A percentile compares a stretch with the other conserved stretches of the same genome.
Conservation (phyloP, 2,329 filamentous ascomycete species). For the Aspergillus intermedius region DNA sequence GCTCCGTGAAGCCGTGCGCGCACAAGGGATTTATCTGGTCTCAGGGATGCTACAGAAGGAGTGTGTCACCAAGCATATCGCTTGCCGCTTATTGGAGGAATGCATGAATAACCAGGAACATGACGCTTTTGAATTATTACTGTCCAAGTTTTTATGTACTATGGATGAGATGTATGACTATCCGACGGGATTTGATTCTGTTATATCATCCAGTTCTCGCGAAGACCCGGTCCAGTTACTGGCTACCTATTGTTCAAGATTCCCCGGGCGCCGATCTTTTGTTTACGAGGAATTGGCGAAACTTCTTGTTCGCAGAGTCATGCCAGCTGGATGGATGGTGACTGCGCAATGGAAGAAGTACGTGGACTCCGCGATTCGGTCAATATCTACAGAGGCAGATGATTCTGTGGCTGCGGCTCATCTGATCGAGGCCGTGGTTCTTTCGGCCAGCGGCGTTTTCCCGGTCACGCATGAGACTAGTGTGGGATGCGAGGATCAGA, state of each 20-base stretch:
- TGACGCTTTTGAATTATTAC: constrained; percentile 31
- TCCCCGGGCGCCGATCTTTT: constrained; percentile 18
- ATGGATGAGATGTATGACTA: constrained; percentile 20
- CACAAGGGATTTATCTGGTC: constrained; percentile 34
- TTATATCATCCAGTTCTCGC: constrained; percentile 8
- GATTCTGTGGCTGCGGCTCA: constrained; percentile 26
- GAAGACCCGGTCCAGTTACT: constrained; percentile 27
- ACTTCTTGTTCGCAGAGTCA: constrained; percentile 24
- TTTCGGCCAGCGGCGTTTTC: constrained; percentile 21
- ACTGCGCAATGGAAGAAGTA: constrained; percentile 32
- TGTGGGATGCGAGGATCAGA: constrained; percentile 11
- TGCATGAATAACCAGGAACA: constrained; percentile 24
- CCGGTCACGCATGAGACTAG: constrained; percentile 2
- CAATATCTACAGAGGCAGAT: constrained; percentile 29
- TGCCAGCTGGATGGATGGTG: constrained; percentile 38
- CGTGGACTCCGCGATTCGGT: constrained; percentile 31
- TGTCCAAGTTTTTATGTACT: constrained; percentile 26
- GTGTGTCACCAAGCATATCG: constrained; percentile 29
- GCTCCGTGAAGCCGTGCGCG: constrained; percentile 35
- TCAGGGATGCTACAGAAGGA: constrained; percentile 29
- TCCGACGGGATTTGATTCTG: constrained; percentile 22
- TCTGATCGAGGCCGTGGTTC: constrained; percentile 27
- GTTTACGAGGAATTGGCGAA: constrained; percentile 29
- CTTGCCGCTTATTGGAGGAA: constrained; percentile 27
- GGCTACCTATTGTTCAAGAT: constrained; percentile 21